Conservation (phyloP, 2,329 filamentous ascomycete genomes). For the Fonsecaea pedrosoi region DNA sequence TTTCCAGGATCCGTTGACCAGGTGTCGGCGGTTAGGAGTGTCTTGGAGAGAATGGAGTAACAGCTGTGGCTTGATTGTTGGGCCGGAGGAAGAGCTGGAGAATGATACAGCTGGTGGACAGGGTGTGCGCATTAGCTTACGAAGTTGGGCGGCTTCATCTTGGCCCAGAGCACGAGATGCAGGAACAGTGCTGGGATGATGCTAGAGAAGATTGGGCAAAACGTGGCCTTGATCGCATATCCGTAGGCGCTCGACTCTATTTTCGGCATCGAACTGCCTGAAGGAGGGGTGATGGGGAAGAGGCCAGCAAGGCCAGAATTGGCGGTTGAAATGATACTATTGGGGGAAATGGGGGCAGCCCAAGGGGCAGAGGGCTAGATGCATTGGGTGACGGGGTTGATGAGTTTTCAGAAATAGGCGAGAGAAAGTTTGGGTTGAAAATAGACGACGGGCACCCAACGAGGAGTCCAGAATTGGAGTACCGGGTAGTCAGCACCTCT, state of each 20-base stretch:
- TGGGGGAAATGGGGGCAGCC: conserved; percentile 12
- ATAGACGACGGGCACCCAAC: neutral
- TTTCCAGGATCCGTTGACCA: conserved; percentile 5
- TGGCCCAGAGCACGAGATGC: conserved; percentile 15
- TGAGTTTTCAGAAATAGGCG: conserved; percentile 1
- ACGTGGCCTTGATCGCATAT: conserved; percentile 20
- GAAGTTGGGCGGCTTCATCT: conserved; percentile 9
- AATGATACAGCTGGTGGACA: conserved; percentile 3
- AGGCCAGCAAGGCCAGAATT: conserved; percentile 11
- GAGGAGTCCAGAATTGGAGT: neutral
- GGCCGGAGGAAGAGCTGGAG: conserved; percentile 20
- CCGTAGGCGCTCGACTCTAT: conserved; percentile 27
- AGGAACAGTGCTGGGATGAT: conserved; percentile 13
- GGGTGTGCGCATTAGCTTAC: conserved; percentile 16
- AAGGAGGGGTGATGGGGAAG: conserved; percentile 19
- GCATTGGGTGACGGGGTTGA: neutral
- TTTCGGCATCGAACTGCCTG: conserved; percentile 24
- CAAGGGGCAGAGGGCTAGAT: neutral
- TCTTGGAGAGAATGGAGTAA: conserved; percentile 4
- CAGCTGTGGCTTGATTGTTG: conserved; percentile 11
- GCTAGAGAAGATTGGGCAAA: conserved; percentile 17
- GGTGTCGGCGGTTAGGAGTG: neutral
- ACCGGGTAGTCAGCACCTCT: neutral
- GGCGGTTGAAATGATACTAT: conserved; percentile 19
- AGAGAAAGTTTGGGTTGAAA: conserved; percentile 4